Evolutionary conservation across 108 stramenopile genomes (phyloP).

Genomic region (Chaetoceros muelleri): DNA sequence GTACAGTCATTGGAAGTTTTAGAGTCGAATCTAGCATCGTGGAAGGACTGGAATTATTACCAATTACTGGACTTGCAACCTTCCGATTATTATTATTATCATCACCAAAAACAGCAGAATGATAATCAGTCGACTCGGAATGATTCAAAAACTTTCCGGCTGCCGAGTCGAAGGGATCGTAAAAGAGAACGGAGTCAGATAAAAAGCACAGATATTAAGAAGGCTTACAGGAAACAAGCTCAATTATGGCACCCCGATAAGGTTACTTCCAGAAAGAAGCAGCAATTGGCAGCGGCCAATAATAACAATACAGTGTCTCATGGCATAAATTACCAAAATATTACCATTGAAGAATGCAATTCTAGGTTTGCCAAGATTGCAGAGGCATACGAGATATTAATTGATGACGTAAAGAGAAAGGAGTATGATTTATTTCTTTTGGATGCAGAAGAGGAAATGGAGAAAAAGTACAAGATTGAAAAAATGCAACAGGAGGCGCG

Average conservation of each 20-base stretch:
- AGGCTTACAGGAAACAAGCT: conserved; percentile 64
- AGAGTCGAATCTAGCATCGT: no score
- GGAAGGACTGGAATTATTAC: conserved; percentile 41
- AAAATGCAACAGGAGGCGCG: conserved; percentile 7
- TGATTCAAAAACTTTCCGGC: neutral
- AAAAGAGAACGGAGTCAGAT: conserved; percentile 17
- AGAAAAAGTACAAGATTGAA: conserved; percentile 26
- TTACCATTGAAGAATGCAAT: conserved; percentile 41
- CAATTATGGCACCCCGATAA: conserved; percentile 72
- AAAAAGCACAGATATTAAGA: conserved; percentile 41
- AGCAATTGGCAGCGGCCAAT: conserved; percentile 11
- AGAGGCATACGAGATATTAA: conserved; percentile 59
- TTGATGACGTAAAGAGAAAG: conserved; percentile 24
- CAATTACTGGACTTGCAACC: conserved; percentile 21
- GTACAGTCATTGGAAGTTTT: no score
- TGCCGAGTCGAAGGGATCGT: neutral
- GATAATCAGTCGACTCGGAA: no score
- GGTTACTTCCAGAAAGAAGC: conserved; percentile 16
- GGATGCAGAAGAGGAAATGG: conserved; percentile 34
- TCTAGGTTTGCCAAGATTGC: conserved; percentile 58
- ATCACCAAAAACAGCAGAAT: neutral
- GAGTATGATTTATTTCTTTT: conserved; percentile 49
- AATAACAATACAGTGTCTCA: neutral
- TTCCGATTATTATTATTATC: neutral
- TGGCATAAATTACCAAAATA: conserved; percentile 7